Conservation (phyloP, 176 grass and related monocot genomes). For the Eremochloa ophiuroides region DNA sequence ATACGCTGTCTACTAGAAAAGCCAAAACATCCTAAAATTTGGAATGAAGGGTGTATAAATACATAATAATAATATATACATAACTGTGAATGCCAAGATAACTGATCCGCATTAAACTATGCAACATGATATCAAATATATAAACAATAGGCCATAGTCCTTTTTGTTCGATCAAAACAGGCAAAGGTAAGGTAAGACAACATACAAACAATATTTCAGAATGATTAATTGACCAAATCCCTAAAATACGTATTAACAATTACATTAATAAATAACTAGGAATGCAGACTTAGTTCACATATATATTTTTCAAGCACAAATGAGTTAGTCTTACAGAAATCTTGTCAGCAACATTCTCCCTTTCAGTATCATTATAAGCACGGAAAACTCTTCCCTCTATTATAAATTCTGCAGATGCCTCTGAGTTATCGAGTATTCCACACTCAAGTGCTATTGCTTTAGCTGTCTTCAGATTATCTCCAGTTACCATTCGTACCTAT, state of each 20-base stretch:
- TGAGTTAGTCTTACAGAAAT: conserved; percentile 55
- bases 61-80: conserved; percentile 1
- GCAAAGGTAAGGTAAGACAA: conserved; percentile 4
- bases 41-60: not conserved
- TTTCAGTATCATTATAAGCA: conserved; percentile 41
- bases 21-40: not conserved
- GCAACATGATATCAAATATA: conserved; percentile 7
- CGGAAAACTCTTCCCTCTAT: conserved; percentile 83
- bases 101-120: not conserved
- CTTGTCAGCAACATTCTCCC: conserved; percentile 44
- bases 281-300: not conserved
- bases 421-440: conserved; percentile 61
- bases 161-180: conserved; percentile 5
- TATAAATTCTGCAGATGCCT: conserved; percentile 38
- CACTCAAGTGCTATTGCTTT: conserved; percentile 93
- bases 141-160: not conserved
- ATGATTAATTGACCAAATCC: conserved; percentile 5
- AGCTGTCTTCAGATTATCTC: conserved; percentile 94
- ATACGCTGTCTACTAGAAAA: not conserved
- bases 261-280: not conserved
- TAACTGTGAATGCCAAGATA: not conserved
- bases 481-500: conserved; percentile 98
- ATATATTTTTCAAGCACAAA: conserved; percentile 9
- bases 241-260: not conserved
- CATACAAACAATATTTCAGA: not conserved